Conservation (phyloP, 2,329 filamentous ascomycete species). For the Pseudogymnoascus pannorum region DNA sequence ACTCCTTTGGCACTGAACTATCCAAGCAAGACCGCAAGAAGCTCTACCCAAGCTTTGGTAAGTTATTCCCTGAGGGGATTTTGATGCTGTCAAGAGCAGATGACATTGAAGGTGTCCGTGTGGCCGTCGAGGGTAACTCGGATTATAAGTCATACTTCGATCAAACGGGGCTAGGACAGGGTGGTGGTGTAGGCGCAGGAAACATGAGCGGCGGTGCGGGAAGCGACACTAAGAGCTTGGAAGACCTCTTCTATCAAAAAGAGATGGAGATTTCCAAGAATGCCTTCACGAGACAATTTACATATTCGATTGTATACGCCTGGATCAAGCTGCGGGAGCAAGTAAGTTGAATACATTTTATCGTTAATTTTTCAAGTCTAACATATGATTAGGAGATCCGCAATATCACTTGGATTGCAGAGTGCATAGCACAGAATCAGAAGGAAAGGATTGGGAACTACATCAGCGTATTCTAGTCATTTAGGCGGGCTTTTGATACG, state of each 20-base stretch:
- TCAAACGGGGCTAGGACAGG: constrained; percentile 71
- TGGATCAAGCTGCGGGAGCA: constrained; percentile 98
- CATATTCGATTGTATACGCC: constrained; percentile 87
- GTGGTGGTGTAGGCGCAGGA: constrained; percentile 64
- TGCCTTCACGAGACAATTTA: constrained; percentile 94
- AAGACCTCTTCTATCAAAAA: constrained; percentile 98
- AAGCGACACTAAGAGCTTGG: constrained; percentile 78
- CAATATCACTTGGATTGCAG: constrained; percentile 98
- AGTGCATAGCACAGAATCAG: constrained; percentile 99
- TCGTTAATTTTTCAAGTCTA: constrained; percentile 22
- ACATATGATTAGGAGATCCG: constrained; percentile 72
- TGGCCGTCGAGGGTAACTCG: constrained; percentile 85
- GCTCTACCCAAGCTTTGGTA: constrained; percentile 87
- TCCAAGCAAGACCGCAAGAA: constrained; percentile 91
- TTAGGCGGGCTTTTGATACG: not conserved
- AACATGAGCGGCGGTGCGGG: constrained; percentile 80
- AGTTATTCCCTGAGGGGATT: constrained; percentile 87
- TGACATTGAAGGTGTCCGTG: constrained; percentile 84
- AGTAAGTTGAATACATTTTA: constrained; percentile 46
- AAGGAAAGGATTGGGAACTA: constrained; percentile 99
- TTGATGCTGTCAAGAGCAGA: constrained; percentile 92
- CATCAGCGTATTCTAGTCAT: constrained; percentile 82
- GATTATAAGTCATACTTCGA: constrained; percentile 98
- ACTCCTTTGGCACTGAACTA: constrained; percentile 95
- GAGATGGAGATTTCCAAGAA: constrained; percentile 98